Evolutionary conservation across 805 yeast genomes (phyloP), one percentile per base, ranked within the genome.

Genomic region (Nadsonia fulvescens): DNA sequence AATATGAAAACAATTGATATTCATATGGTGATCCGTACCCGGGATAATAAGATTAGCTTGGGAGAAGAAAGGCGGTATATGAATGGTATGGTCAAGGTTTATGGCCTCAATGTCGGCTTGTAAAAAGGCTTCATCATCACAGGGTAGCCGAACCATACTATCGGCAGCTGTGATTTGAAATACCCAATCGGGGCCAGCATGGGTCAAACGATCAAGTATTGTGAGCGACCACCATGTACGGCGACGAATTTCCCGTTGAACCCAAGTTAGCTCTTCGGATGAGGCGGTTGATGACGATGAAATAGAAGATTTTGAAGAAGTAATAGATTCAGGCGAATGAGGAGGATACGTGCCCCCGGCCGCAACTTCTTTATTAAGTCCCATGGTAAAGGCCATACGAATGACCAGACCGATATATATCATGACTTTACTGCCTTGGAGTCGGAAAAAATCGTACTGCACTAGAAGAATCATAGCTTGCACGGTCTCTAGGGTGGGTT

Each of bases 171-270:
- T 24, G 6, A 27, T 27, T 10, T 42, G 36, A 8, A 43, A 30
- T 6, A 53, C 31, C 27, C 50, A 43, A 12, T 36, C 34, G 13
- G 47, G 45, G 9, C 49, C 43, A 9, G 46, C 33, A 23, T 51
- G 52, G n/a, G 45, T 44, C 18, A 47, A 32, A 11, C 54, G 34
- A 25, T 49, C 54, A 22, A 49, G 36, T 6, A 45, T 42, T 8
- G 49, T 37, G 15, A 51, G 37, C 9, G 51, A 42, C 54, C 54
- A 49, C 38, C 45, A 49, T 3, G 50, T 43, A 14, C 53, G 33
- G 12, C 54, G 35, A 1, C 53, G 33, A 15, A 37, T 33, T 28
- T 49, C 54, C 12, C 46, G 37, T 15, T 49, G 51, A 11, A 47
- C 33, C 45, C 49, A 49, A 6, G 44, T 31, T n/a, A 43, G 33